These are phyloP conservation scores for Ajuga reptans DNA, from an alignment of 305 asterid species.

Conservation along the genomic window DNA sequence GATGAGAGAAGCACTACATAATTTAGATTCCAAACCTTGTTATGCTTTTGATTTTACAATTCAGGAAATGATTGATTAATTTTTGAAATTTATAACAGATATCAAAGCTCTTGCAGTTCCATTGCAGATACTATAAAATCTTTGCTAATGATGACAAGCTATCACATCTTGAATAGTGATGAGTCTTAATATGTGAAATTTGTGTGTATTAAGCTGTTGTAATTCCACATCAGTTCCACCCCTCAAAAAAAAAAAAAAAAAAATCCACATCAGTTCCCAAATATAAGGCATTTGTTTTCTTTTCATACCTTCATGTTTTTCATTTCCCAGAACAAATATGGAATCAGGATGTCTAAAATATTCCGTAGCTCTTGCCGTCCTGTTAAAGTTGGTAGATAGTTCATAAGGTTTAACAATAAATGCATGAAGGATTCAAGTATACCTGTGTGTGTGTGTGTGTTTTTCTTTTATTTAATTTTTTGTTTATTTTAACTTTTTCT, in stretches of 20 bases:
- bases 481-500: too few relatives aligned
- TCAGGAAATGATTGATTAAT: not conserved
- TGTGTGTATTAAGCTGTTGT: too few relatives aligned
- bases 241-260: too few relatives aligned
- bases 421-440: not conserved
- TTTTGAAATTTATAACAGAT: not conserved
- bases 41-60: not conserved
- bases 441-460: not conserved
- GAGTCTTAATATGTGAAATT: too few relatives aligned
- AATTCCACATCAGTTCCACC: too few relatives aligned
- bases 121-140: not conserved
- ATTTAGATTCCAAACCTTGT: not conserved
- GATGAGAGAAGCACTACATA: not conserved
- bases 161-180: not conserved
- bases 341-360: not conserved
- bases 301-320: too few relatives aligned
- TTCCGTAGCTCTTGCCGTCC: not conserved
- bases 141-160: not conserved
- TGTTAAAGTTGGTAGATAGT: not conserved
- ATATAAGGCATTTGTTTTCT: too few relatives aligned
- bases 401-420: not conserved
- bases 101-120: not conserved
- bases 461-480: not conserved
- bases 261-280: too few relatives aligned
- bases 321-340: not conserved